Evolutionary conservation across 306 rosid genomes (phyloP).

Genomic region (Cicer chorassanicum): DNA sequence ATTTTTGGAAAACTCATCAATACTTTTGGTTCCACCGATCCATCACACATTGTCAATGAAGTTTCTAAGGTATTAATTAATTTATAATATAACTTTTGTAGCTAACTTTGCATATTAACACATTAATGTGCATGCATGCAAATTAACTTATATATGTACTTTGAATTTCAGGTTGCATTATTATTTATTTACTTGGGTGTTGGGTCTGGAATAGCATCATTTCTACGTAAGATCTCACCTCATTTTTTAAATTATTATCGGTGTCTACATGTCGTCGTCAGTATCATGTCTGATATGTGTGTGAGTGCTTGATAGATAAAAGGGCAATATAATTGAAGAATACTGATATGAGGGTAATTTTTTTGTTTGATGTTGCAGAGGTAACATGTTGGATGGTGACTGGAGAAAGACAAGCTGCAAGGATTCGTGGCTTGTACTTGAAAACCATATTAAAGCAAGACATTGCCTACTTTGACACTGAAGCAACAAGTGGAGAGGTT

Average conservation of each 20-base stretch:
- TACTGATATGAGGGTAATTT: conserved; percentile 22
- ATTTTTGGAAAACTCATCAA: conserved; percentile 64
- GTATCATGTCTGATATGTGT: too few species aligned
- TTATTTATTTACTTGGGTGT: conserved; percentile 68
- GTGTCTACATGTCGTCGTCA: too few species aligned
- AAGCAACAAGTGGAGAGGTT: conserved; percentile 79
- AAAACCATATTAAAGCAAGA: conserved; percentile 79
- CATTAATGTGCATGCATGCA: not conserved
- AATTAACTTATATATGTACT: not conserved
- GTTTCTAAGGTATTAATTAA: conserved; percentile 60
- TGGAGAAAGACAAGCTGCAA: conserved; percentile 82
- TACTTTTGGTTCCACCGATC: conserved; percentile 58
- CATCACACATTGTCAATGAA: conserved; percentile 35
- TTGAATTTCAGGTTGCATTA: conserved; percentile 57
- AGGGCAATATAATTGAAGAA: too few species aligned
- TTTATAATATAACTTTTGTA: not conserved
- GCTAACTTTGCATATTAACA: not conserved
- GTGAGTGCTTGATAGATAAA: too few species aligned
- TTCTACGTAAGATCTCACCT: conserved; percentile 65
- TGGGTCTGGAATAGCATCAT: conserved; percentile 63
- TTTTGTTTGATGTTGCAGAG: conserved; percentile 54
- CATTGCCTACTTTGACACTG: conserved; percentile 80
- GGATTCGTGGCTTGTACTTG: conserved; percentile 77
- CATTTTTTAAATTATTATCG: too few species aligned
- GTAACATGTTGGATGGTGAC: conserved; percentile 89